Evolutionary conservation across 2,329 filamentous ascomycete genomes (phyloP).

Genomic region (Chrysosphaeria jannelii): DNA sequence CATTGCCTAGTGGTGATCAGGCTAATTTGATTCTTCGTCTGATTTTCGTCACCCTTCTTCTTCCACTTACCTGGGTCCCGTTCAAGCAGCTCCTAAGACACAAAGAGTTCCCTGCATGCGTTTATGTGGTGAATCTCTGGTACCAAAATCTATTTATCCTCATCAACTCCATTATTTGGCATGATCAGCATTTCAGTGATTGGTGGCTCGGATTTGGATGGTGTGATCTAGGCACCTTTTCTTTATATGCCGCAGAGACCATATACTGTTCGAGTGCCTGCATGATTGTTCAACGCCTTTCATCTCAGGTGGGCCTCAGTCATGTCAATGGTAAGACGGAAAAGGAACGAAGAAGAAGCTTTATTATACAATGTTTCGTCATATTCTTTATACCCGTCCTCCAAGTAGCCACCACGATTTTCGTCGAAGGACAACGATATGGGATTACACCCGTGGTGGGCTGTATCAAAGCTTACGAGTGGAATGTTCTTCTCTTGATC

Average conservation of each 20-base stretch:
- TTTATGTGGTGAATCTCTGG: slow-evolving; percentile 16
- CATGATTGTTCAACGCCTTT: slow-evolving; percentile 22
- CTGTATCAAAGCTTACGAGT: slow-evolving; percentile 14
- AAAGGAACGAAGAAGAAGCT: slow-evolving; percentile 13
- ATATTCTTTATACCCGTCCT: slow-evolving; percentile 22
- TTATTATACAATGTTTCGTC: slow-evolving; percentile 18
- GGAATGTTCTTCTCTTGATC: slow-evolving; percentile 16
- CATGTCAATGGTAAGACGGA: slow-evolving; percentile 12
- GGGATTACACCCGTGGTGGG: slow-evolving; percentile 18
- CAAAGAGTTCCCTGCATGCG: slow-evolving; percentile 20
- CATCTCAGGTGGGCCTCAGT: slow-evolving; percentile 16
- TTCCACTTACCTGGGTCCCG: slow-evolving; percentile 18
- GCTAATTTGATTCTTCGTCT: slow-evolving; percentile 20
- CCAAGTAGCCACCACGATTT: slow-evolving; percentile 17
- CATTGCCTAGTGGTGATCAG: slow-evolving; percentile 5
- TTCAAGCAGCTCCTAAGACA: slow-evolving; percentile 18
- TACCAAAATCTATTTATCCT: slow-evolving; percentile 17
- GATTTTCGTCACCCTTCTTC: slow-evolving; percentile 14
- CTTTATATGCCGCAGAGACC: slow-evolving; percentile 10
- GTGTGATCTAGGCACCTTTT: slow-evolving; percentile 19
- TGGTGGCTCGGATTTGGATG: slow-evolving; percentile 23
- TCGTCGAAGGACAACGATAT: slow-evolving; percentile 17
- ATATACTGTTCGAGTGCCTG: slow-evolving; percentile 20
- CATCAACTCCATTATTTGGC: slow-evolving; percentile 22
- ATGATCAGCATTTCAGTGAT: slow-evolving; percentile 14